Percentiles rank a stretch among this genome's conserved stretches.
Evolutionary conservation across 2,329 filamentous ascomycete genomes (phyloP).

Genomic region (Myriosclerotinia scirpicola): DNA sequence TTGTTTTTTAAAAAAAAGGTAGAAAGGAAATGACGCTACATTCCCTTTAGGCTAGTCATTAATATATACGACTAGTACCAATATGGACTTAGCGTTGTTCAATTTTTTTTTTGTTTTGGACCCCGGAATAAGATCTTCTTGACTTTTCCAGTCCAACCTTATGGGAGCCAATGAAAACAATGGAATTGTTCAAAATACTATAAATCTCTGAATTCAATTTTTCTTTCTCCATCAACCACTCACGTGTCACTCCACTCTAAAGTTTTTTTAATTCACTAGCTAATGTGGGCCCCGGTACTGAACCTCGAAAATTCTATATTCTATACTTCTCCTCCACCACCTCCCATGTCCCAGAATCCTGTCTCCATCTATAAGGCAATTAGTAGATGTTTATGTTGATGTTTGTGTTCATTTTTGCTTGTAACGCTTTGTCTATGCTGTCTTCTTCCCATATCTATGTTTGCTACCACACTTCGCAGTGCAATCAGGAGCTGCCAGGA

Average conservation of each 20-base stretch:
- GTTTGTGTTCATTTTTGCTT: background rate
- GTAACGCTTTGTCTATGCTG: background rate
- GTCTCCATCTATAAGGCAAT: conserved; percentile 61
- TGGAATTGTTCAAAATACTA: conserved; percentile 11
- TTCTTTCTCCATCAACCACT: background rate
- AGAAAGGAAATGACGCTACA: conserved; percentile 8
- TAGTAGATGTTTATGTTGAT: conserved; percentile 3
- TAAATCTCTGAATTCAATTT: conserved; percentile 18
- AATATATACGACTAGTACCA: background rate
- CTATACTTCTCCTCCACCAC: conserved; percentile 8
- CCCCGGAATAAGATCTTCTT: background rate
- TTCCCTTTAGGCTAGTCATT: background rate
- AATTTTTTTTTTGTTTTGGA: conserved; percentile 12
- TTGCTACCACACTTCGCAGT: background rate
- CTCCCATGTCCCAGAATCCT: conserved; percentile 72
- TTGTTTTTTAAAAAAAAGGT: conserved; percentile 29
- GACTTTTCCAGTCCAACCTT: background rate
- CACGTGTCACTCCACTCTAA: background rate
- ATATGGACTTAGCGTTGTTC: background rate
- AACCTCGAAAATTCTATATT: background rate
- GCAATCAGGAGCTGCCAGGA: background rate
- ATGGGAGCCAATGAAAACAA: conserved; percentile 8
- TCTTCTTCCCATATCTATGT: background rate
- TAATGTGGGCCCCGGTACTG: background rate
- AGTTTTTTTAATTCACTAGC: background rate